phyloP scores from a whole-genome alignment of 305 asterid genomes.

The Caryopteris hybrid region DNA sequence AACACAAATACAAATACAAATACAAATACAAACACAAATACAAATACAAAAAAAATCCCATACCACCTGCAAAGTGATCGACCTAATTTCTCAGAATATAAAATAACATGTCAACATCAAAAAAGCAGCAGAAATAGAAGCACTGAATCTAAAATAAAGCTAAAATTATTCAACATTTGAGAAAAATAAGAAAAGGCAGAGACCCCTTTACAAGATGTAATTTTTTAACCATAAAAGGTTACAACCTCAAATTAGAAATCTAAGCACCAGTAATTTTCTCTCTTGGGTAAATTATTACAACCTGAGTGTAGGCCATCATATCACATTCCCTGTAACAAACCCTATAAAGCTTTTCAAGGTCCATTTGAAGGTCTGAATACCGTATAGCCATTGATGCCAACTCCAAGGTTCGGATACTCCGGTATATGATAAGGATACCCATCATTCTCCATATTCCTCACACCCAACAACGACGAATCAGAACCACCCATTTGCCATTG shows the following conservation, averaged over 20 bases:
- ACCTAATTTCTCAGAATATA: too few relatives aligned
- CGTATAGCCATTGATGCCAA: conserved; percentile 59
- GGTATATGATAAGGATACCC: conserved; percentile 49
- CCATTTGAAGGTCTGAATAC: conserved; percentile 75
- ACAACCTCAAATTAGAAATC: conserved; percentile 25
- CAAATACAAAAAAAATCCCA: too few relatives aligned
- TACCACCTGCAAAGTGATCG: background rate
- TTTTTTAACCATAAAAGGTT: conserved; percentile 11
- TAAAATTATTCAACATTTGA: conserved; percentile 16
- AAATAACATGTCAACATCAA: background rate
- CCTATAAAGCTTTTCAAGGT: conserved; percentile 26
- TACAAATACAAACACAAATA: too few relatives aligned
- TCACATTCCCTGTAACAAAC: conserved; percentile 14
- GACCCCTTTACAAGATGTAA: conserved; percentile 28
- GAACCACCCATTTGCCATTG: conserved; percentile 79
- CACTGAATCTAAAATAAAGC: background rate
- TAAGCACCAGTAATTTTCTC: conserved; percentile 9
- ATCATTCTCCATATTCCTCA: conserved; percentile 37
- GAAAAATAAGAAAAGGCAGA: conserved; percentile 4
- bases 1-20: too few relatives aligned
- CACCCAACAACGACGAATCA: conserved; percentile 36
- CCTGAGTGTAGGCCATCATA: conserved; percentile 8
- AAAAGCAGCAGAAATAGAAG: background rate
- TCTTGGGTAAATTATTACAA: conserved; percentile 22
- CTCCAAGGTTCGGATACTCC: conserved; percentile 49